These are phyloP conservation scores for Naumovozyma dairenensis DNA, from an alignment of 805 yeast genomes.

Conservation along the genomic window DNA sequence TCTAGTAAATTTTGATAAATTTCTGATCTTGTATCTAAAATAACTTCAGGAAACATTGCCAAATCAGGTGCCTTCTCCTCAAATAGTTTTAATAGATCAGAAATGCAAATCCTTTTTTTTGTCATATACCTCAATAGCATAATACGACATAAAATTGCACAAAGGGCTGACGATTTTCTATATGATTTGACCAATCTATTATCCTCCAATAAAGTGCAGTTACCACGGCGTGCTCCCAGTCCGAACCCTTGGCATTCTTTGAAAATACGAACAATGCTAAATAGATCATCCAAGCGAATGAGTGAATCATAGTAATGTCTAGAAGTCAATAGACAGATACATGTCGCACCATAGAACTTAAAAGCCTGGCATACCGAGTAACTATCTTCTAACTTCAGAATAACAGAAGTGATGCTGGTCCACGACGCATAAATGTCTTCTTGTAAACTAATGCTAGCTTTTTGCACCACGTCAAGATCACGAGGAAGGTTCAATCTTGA, in stretches of 20 bases:
- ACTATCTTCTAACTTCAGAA: too few relatives aligned
- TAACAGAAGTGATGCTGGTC: too few relatives aligned
- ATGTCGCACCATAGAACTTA: too few relatives aligned
- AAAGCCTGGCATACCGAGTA: too few relatives aligned
- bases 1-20: conserved; percentile 15
- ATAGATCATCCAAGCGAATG: too few relatives aligned
- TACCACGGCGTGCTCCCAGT: conserved; percentile 4
- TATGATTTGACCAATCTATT: conserved; percentile 11
- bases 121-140: conserved; percentile 9
- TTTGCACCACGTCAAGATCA: background rate
- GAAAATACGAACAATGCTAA: too few relatives aligned
- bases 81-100: conserved; percentile 53
- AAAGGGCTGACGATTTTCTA: conserved; percentile 10
- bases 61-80: conserved; percentile 53
- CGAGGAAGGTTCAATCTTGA: conserved; percentile 15
- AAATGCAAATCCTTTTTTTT: conserved; percentile 35
- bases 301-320: too few relatives aligned
- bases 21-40: conserved; percentile 17
- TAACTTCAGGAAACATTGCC: conserved; percentile 6
- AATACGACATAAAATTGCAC: conserved; percentile 12
- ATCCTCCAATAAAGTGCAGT: conserved; percentile 7
- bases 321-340: too few relatives aligned
- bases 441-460: too few relatives aligned
- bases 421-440: too few relatives aligned
- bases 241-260: background rate